Percentiles rank a stretch among this genome's conserved stretches.
phyloP scores from a whole-genome alignment of 345 rosid genomes.

The Gossypium longicalyx region DNA sequence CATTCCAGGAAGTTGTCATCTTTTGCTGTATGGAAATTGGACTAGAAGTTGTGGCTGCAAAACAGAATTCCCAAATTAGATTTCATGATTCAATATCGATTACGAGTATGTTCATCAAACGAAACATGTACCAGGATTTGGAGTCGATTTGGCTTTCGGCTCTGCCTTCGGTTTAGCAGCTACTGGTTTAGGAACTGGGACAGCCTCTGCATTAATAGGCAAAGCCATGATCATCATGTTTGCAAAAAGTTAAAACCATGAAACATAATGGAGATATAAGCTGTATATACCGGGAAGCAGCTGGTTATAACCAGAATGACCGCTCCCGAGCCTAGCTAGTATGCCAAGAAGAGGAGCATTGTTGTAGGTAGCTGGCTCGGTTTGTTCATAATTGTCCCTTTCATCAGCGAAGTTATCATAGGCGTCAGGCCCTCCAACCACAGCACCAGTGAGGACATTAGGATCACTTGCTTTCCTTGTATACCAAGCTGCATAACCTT shows the following conservation, averaged over 20 bases:
- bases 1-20: constrained; percentile 69
- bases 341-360: constrained; percentile 95
- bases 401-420: constrained; percentile 89
- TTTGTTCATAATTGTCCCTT: constrained; percentile 93
- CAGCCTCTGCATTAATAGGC: constrained; percentile 33
- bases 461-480: constrained; percentile 77
- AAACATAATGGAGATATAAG: background rate
- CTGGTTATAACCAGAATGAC: constrained; percentile 71
- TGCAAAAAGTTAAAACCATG: background rate
- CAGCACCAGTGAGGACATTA: constrained; percentile 78
- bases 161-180: constrained; percentile 41
- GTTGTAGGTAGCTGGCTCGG: constrained; percentile 98
- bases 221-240: constrained; percentile 3
- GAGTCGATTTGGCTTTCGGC: constrained; percentile 43
- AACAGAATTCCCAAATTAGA: constrained; percentile 14
- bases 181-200: constrained; percentile 47
- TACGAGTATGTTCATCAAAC: background rate
- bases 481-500: constrained; percentile 92
- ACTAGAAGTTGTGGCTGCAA: constrained; percentile 46
- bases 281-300: constrained; percentile 79
- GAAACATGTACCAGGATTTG: constrained; percentile 55
- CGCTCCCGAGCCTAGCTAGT: constrained; percentile 69
- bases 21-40: constrained; percentile 68
- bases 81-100: background rate
- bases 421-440: constrained; percentile 96